A percentile compares a stretch with the other conserved stretches of the same genome.
These are phyloP conservation scores for Lachnellula cervina DNA, from an alignment of 2,329 filamentous ascomycete species.

Conservation along the genomic window DNA sequence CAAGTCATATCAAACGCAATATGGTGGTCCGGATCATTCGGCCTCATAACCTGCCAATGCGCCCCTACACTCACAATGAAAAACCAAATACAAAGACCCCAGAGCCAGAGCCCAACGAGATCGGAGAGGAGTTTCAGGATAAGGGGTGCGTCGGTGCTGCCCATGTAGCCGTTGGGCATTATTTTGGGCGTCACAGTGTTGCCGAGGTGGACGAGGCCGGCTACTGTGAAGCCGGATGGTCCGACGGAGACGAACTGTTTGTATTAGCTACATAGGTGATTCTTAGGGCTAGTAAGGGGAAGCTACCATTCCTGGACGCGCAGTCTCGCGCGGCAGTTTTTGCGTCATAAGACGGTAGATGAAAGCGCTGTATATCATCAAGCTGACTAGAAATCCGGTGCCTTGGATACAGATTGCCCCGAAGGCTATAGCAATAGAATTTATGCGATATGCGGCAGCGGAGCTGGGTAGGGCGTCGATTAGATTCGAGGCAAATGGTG, in stretches of 20 bases:
- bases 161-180: constrained; percentile 41
- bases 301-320: constrained; percentile 66
- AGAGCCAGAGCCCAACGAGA: constrained; percentile 72
- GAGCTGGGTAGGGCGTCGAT: constrained; percentile 33
- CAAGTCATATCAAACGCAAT: constrained; percentile 81
- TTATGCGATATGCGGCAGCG: constrained; percentile 35
- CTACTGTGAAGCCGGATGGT: constrained; percentile 57
- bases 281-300: not conserved
- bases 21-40: constrained; percentile 39
- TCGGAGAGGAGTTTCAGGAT: constrained; percentile 47
- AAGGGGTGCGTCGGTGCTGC: constrained; percentile 37
- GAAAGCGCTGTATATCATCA: constrained; percentile 82
- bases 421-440: constrained; percentile 44
- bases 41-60: constrained; percentile 60
- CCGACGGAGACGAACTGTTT: constrained; percentile 72
- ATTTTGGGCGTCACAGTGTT: constrained; percentile 30
- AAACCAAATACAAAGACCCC: constrained; percentile 80
- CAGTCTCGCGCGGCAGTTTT: constrained; percentile 70
- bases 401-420: constrained; percentile 49
- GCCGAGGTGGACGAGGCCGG: constrained; percentile 44
- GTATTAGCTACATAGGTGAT: constrained; percentile 4
- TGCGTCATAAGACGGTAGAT: constrained; percentile 86
- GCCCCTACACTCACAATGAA: constrained; percentile 76
- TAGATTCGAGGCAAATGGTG: constrained; percentile 60
- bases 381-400: constrained; percentile 51